Base-by-base conservation (phyloP, 225 moss, liverwort and hornwort genomes). In the Bryoerythrophyllum caledonicum region DNA sequence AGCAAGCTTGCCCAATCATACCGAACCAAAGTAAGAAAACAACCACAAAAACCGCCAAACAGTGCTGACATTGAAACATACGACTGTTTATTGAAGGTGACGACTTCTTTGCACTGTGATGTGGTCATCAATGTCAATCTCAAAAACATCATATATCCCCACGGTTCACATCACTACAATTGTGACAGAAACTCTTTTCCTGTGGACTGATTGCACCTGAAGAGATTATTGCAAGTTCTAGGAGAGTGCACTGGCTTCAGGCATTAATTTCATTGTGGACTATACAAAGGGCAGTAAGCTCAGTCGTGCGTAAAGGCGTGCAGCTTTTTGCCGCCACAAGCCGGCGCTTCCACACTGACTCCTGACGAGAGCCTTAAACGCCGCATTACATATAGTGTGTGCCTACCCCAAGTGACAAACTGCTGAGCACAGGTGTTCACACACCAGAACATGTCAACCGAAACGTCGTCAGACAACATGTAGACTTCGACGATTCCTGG, bases 241-340 rank as follows among this genome's bases (percentile, higher is more conserved):
- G 35, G 8, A 15, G 65, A 43, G 49, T 38, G 49, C 54, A 14
- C 5, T 48, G 48, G 61, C 48, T 46, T 21, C 62, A 49, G 49
- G 48, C n/a, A 19, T 25, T 65, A 34, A 74, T 26, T n/a, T 65
- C 43, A 57, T 56, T 40, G 26, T 13, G 20, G 40, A 55, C 48
- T 23, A 59, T 57, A 70, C 52, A 51, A 11, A 53, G 65, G 43
- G 65, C 43, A 57, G 52, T 52, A 70, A 70, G 65, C 65, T 53
- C 71, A 59, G 82, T 71, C 70, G 82, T 75, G 66, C 75, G 62
- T 75, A 62, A 83, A 79, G 75, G 71, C 75, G 75, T 67, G 72
- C 79, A 79, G 83, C 75, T 75, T 83, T 70, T 54, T 83, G 79
- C 66, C 62, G 75, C 67, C 67, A 51, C 74, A 59, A 74, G 64